Conservation (phyloP, 2,329 filamentous ascomycete species). For the Zymoseptoria passerinii region DNA sequence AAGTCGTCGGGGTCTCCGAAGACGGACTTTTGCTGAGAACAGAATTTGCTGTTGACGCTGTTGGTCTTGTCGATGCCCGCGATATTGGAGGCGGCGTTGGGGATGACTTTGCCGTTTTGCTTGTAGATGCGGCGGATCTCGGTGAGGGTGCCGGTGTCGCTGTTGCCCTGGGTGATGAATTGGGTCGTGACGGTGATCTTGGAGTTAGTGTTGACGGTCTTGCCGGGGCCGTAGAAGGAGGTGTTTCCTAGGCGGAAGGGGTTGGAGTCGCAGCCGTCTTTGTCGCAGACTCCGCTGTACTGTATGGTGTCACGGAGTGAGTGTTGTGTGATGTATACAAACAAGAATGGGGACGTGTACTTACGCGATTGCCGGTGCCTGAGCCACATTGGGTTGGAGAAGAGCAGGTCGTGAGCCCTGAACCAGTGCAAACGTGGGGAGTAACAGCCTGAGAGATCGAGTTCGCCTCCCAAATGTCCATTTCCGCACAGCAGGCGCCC, state of each 20-base stretch:
- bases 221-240: conserved; percentile 53
- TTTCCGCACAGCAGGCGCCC: conserved; percentile 59
- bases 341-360: not conserved
- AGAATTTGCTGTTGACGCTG: conserved; percentile 51
- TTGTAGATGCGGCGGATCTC: conserved; percentile 60
- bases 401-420: conserved; percentile 44
- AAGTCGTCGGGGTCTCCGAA: conserved; percentile 40
- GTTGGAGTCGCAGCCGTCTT: conserved; percentile 65
- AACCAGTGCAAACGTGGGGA: conserved; percentile 53
- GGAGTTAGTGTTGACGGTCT: conserved; percentile 51
- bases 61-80: conserved; percentile 42
- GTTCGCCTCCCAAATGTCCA: conserved; percentile 67
- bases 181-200: conserved; percentile 60
- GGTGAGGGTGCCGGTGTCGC: conserved; percentile 45
- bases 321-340: not conserved
- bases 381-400: conserved; percentile 42
- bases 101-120: conserved; percentile 52
- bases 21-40: conserved; percentile 33
- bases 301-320: conserved; percentile 1
- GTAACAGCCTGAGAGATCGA: conserved; percentile 56
- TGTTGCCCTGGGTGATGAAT: conserved; percentile 48
- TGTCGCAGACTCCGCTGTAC: conserved; percentile 57
- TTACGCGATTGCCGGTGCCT: not conserved
- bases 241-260: conserved; percentile 57
- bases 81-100: conserved; percentile 43